These are phyloP conservation scores for Croton setiger DNA, from an alignment of 441 rosid species.

Conservation along the genomic window DNA sequence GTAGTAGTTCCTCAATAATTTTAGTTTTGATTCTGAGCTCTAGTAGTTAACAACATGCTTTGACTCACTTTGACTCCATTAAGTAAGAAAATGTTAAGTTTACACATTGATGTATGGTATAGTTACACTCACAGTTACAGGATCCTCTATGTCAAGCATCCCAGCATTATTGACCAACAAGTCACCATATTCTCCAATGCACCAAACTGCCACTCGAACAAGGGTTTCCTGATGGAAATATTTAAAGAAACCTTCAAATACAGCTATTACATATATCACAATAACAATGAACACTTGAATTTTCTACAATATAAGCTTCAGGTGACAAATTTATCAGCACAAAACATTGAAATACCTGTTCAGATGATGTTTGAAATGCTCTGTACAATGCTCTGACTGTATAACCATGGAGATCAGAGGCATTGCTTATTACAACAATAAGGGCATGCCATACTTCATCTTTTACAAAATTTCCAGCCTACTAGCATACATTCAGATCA, in stretches of 20 bases:
- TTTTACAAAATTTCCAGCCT: slow-evolving; percentile 99
- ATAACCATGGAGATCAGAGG: slow-evolving; percentile 95
- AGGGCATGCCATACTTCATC: slow-evolving; percentile 98
- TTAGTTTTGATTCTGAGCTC: slow-evolving; percentile 6
- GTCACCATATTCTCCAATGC: slow-evolving; percentile 99
- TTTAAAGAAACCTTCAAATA: slow-evolving; percentile 15
- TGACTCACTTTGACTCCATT: not conserved
- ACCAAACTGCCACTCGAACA: slow-evolving; percentile 97
- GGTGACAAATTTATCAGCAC: slow-evolving; percentile 14
- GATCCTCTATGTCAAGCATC: slow-evolving; percentile 83
- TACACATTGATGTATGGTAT: slow-evolving; percentile 16
- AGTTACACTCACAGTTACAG: slow-evolving; percentile 68
- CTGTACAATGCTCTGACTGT: slow-evolving; percentile 81
- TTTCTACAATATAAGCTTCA: slow-evolving; percentile 23
- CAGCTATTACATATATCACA: slow-evolving; percentile 7
- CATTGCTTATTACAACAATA: slow-evolving; percentile 89
- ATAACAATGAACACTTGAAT: slow-evolving; percentile 18
- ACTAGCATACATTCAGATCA: slow-evolving; percentile 45
- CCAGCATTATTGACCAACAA: slow-evolving; percentile 82
- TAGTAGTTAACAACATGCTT: not conserved
- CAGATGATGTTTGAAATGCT: slow-evolving; percentile 70
- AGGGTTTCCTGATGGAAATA: slow-evolving; percentile 67
- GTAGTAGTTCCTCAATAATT: not conserved
- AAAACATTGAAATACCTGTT: slow-evolving; percentile 60
- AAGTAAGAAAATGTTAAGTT: slow-evolving; percentile 16